Evolutionary conservation across 1,284 basidiomycete species (phyloP).

Genomic region (Porphyrellus sp.): DNA sequence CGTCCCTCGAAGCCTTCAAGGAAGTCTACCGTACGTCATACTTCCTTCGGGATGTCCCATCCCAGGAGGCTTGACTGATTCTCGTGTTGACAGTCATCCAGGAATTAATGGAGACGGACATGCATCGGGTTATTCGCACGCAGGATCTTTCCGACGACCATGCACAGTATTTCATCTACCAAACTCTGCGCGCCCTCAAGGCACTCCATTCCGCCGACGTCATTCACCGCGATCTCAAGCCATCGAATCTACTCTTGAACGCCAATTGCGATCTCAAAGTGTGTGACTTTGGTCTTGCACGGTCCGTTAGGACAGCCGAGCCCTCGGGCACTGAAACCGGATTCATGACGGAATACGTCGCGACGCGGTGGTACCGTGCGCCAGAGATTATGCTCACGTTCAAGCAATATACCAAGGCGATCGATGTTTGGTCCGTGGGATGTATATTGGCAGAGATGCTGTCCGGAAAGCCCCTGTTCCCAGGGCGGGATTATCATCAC

Average conservation of each 20-base stretch:
- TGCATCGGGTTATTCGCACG: slow-evolving; percentile 73
- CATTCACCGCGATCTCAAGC: slow-evolving; percentile 88
- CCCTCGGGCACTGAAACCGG: slow-evolving; percentile 81
- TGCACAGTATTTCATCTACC: slow-evolving; percentile 76
- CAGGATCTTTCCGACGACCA: slow-evolving; percentile 83
- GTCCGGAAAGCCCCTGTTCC: slow-evolving; percentile 90
- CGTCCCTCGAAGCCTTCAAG: slow-evolving; percentile 87
- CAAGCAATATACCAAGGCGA: slow-evolving; percentile 94
- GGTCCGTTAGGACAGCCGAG: slow-evolving; percentile 82
- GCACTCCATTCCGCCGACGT: slow-evolving; percentile 90
- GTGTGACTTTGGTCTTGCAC: slow-evolving; percentile 89
- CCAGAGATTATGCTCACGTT: slow-evolving; percentile 97
- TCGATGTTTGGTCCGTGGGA: slow-evolving; percentile 94
- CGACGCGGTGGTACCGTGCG: slow-evolving; percentile 90
- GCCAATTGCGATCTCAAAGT: slow-evolving; percentile 96
- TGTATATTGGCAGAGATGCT: slow-evolving; percentile 98
- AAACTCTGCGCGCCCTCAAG: slow-evolving; percentile 90
- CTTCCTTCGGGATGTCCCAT: neutral
- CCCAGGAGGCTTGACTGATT: slow-evolving; percentile 18
- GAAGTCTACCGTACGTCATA: slow-evolving; percentile 78
- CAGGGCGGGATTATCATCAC: slow-evolving; percentile 95
- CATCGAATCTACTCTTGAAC: slow-evolving; percentile 88
- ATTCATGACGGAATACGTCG: slow-evolving; percentile 95
- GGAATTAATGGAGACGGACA: slow-evolving; percentile 73
- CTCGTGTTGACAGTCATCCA: slow-evolving; percentile 56